These are phyloP conservation scores for Pestalotiopsis sp. DNA, from an alignment of 2,329 filamentous ascomycete species.

Conservation along the genomic window DNA sequence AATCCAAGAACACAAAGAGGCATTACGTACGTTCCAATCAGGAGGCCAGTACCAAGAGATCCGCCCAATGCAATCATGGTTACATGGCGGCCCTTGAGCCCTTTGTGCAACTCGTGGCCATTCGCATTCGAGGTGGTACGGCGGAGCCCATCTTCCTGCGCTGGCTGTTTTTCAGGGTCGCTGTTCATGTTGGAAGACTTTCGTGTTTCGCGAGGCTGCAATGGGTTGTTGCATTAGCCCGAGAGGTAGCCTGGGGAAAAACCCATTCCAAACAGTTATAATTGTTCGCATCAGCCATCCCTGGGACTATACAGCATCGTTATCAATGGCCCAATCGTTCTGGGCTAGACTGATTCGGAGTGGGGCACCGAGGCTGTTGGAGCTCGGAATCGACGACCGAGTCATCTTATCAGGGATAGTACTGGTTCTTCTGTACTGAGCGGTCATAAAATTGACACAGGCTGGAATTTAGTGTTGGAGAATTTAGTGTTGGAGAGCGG, in stretches of 20 bases:
- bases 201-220: background rate
- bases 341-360: background rate
- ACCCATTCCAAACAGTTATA: background rate
- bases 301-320: background rate
- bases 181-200: background rate
- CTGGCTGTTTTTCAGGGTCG: background rate
- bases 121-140: background rate
- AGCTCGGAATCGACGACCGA: background rate
- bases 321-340: background rate
- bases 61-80: slow-evolving; percentile 46
- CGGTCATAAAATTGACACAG: background rate
- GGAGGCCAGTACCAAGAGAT: slow-evolving; percentile 74
- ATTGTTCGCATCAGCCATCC: background rate
- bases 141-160: background rate
- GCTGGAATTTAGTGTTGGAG: background rate
- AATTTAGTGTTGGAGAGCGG: too few relatives aligned
- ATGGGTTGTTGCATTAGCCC: background rate
- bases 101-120: slow-evolving; percentile 11
- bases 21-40: slow-evolving; percentile 67
- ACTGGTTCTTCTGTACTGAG: background rate
- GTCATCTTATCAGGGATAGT: background rate
- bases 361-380: background rate
- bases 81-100: slow-evolving; percentile 33
- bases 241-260: background rate
- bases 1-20: slow-evolving; percentile 37